These are phyloP conservation scores for peach (Prunus persica) DNA, from an alignment of 306 rosid genomes.

Conservation along the genomic window DNA sequence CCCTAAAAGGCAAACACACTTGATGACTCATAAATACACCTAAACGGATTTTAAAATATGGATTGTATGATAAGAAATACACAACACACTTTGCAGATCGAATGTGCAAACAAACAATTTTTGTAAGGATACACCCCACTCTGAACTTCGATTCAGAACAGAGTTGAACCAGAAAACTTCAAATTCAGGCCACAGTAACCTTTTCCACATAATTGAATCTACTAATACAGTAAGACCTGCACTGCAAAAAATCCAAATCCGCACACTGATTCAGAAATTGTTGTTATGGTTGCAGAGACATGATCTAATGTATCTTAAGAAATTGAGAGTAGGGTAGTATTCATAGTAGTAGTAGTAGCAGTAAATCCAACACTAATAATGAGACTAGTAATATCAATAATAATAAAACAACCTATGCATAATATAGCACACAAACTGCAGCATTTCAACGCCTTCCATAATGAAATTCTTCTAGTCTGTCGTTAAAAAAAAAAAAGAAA, in stretches of 20 bases:
- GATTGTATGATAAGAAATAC: neutral
- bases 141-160: constrained; percentile 85
- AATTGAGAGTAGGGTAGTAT: neutral
- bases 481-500: neutral
- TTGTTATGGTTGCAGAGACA: neutral
- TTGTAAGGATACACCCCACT: constrained; percentile 92
- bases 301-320: neutral
- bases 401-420: constrained; percentile 63
- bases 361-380: neutral
- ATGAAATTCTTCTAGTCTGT: constrained; percentile 73
- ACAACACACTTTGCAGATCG: neutral
- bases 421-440: constrained; percentile 60
- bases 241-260: constrained; percentile 26
- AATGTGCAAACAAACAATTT: neutral
- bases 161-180: constrained; percentile 97
- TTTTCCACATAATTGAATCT: constrained; percentile 91
- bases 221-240: constrained; percentile 73
- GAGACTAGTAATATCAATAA: constrained; percentile 1
- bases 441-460: constrained; percentile 61
- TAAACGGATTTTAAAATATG: neutral
- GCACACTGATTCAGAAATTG: constrained; percentile 13
- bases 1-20: neutral
- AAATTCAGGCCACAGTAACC: constrained; percentile 92
- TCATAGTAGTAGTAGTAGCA: neutral
- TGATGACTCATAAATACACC: neutral